Conservation (phyloP, 139 green algal species). For the Ettlia oleoabundans region DNA sequence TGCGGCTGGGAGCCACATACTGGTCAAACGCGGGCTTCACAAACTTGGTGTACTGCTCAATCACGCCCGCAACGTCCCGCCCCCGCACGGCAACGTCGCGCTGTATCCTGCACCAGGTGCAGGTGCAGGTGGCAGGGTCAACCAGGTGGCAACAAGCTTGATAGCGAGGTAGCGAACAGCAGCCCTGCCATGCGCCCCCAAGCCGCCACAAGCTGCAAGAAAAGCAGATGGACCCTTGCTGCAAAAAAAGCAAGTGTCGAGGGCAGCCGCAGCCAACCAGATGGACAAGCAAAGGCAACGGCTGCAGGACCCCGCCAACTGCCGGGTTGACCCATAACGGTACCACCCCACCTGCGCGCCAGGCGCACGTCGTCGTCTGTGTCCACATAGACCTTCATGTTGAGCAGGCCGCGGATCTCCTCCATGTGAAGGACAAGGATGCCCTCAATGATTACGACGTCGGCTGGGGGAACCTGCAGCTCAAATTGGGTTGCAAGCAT, state of each 20-base stretch:
- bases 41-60: slow-evolving; percentile 94
- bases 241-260: not conserved
- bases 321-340: too few species aligned
- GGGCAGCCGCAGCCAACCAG: not conserved
- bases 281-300: too few species aligned
- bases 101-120: slow-evolving; percentile 87
- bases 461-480: slow-evolving; percentile 13
- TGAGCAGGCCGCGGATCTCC: slow-evolving; percentile 78
- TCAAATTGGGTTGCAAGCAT: not conserved
- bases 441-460: slow-evolving; percentile 88
- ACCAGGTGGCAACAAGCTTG: too few species aligned
- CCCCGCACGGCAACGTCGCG: slow-evolving; percentile 88
- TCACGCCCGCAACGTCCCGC: slow-evolving; percentile 87
- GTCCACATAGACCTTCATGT: slow-evolving; percentile 88
- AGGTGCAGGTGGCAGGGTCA: too few species aligned
- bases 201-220: too few species aligned
- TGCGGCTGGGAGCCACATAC: slow-evolving; percentile 84
- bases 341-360: slow-evolving; percentile 62
- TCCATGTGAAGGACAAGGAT: slow-evolving; percentile 94
- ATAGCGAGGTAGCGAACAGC: too few species aligned
- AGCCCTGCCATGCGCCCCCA: too few species aligned
- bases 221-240: too few species aligned
- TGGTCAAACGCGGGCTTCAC: slow-evolving; percentile 96
- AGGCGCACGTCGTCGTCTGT: slow-evolving; percentile 96
- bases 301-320: too few species aligned